A percentile compares a stretch with the other conserved stretches of the same genome.
Evolutionary conservation across 129 eudicot species (phyloP).

Genomic region (Flaveria sonorensis): DNA sequence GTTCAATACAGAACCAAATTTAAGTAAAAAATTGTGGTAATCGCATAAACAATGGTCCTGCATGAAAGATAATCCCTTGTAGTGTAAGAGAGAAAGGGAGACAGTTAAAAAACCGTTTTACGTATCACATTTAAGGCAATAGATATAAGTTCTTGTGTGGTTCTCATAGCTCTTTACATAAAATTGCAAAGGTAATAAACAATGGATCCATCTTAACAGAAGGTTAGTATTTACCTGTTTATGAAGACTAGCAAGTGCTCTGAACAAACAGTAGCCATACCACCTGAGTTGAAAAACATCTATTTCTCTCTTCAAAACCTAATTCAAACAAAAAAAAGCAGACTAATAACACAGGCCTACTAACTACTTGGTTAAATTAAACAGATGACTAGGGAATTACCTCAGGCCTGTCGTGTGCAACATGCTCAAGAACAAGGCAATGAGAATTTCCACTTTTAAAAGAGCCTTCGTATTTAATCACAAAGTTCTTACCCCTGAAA

Average conservation of each 20-base stretch:
- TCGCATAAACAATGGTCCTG: too few relatives aligned
- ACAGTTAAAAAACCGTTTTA: too few relatives aligned
- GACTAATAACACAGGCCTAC: slow-evolving; percentile 8
- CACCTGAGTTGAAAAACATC: slow-evolving; percentile 67
- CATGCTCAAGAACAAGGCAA: slow-evolving; percentile 90
- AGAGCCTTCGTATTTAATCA: slow-evolving; percentile 83
- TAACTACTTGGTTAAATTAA: not conserved
- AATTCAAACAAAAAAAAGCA: slow-evolving; percentile 1
- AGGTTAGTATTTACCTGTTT: slow-evolving; percentile 62
- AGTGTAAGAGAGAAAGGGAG: too few relatives aligned
- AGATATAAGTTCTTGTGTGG: too few relatives aligned
- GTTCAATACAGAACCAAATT: too few relatives aligned
- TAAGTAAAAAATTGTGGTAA: too few relatives aligned
- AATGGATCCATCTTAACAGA: slow-evolving; percentile 5
- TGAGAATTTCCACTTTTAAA: slow-evolving; percentile 64
- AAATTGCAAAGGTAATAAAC: not conserved
- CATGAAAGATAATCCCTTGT: too few relatives aligned
- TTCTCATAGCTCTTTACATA: not conserved
- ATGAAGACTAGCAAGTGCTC: slow-evolving; percentile 90
- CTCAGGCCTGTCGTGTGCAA: slow-evolving; percentile 94
- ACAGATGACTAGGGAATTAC: slow-evolving; percentile 35
- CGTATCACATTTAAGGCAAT: too few relatives aligned
- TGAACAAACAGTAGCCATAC: slow-evolving; percentile 94
- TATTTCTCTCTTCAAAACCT: slow-evolving; percentile 77
- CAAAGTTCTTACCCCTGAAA: slow-evolving; percentile 84